Conservation (phyloP, 75 land plant genomes). For the Adiantum capillusveneris region DNA sequence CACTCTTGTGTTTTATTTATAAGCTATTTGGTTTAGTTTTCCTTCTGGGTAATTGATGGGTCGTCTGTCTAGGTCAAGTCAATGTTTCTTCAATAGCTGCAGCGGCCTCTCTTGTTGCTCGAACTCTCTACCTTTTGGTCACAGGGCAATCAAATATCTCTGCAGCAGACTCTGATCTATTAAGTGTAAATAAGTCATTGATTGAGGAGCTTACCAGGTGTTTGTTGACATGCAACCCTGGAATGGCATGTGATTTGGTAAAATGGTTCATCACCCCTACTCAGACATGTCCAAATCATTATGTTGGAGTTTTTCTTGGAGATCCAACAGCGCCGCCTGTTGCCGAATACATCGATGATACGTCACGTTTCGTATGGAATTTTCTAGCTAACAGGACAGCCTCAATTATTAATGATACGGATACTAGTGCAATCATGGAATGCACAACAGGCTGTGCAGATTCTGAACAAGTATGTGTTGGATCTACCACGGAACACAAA, state of each 20-base stretch:
- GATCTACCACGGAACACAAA: constrained; percentile 48
- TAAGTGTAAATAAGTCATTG: constrained; percentile 60
- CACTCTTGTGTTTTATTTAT: background rate
- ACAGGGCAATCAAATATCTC: constrained; percentile 17
- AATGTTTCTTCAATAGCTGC: constrained; percentile 59
- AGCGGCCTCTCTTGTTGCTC: constrained; percentile 78
- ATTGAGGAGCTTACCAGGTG: constrained; percentile 75
- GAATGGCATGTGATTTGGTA: constrained; percentile 69
- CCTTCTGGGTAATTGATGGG: background rate
- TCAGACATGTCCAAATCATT: constrained; percentile 60
- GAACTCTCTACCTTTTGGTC: constrained; percentile 67
- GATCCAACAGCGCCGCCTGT: constrained; percentile 43
- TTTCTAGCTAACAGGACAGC: constrained; percentile 82
- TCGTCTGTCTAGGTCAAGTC: constrained; percentile 50
- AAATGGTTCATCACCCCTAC: constrained; percentile 52
- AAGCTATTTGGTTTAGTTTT: background rate
- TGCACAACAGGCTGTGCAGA: constrained; percentile 56
- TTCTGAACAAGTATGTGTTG: constrained; percentile 61
- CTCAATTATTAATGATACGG: constrained; percentile 7
- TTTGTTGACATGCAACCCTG: constrained; percentile 65
- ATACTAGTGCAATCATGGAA: constrained; percentile 5
- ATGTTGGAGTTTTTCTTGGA: constrained; percentile 82
- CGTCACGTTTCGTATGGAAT: constrained; percentile 85
- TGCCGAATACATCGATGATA: constrained; percentile 46
- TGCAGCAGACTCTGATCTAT: constrained; percentile 22